These are phyloP conservation scores for Eimeria acervulina DNA, from an alignment of 169 alveolate species.

Conservation along the genomic window DNA sequence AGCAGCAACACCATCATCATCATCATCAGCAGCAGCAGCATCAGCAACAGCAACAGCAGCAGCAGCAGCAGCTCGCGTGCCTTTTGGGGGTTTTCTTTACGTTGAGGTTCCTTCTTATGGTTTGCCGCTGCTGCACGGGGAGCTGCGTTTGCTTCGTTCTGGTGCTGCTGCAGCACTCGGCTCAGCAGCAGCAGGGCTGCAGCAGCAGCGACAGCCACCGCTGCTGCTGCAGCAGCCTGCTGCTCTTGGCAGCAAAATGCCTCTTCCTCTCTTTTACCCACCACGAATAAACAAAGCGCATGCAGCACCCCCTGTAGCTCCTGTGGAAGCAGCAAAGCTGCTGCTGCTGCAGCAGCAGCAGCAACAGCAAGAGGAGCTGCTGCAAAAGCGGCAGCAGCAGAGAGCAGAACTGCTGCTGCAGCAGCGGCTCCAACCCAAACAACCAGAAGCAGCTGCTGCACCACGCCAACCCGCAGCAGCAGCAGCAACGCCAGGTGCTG, in stretches of 20 bases:
- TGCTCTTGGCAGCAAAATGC: not conserved
- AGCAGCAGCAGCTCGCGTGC: slow-evolving; percentile 59
- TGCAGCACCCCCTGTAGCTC: slow-evolving; percentile 29
- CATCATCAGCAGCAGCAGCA: slow-evolving; percentile 49
- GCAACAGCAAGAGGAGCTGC: slow-evolving; percentile 71
- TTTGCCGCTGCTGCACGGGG: slow-evolving; percentile 65
- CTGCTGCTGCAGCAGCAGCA: slow-evolving; percentile 65
- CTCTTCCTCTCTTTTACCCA: not conserved
- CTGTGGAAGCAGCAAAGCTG: not conserved
- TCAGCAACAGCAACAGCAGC: slow-evolving; percentile 29
- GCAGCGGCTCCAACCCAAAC: not conserved
- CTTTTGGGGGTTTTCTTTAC: slow-evolving; percentile 61
- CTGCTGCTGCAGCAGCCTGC: too few species aligned
- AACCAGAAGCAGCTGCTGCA: not conserved
- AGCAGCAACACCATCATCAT: not conserved
- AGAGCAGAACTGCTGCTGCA: not conserved
- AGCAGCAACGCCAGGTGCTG: not conserved
- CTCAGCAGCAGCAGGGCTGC: not conserved
- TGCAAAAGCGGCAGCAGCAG: slow-evolving; percentile 48
- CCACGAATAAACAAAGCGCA: not conserved
- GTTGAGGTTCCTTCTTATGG: slow-evolving; percentile 74
- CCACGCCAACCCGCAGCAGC: not conserved
- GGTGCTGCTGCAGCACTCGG: slow-evolving; percentile 7
- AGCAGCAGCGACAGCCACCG: too few species aligned
- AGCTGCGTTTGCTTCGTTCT: slow-evolving; percentile 32